phyloP scores from a whole-genome alignment of 108 stramenopile species.

The Cyclotella sp. region DNA sequence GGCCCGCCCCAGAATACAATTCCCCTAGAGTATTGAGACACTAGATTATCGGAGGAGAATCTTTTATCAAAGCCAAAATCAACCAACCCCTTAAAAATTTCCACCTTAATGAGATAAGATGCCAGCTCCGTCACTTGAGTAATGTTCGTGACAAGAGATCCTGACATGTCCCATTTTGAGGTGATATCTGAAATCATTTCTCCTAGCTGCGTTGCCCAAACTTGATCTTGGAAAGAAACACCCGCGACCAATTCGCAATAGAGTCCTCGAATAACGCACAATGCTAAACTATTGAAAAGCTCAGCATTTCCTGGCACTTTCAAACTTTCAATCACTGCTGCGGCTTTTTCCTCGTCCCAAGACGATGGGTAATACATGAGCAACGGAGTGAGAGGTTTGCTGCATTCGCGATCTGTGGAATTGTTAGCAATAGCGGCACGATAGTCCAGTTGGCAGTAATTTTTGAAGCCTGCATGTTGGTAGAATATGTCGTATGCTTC shows the following conservation, averaged over 20 bases:
- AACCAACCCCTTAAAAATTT: slow-evolving; percentile 41
- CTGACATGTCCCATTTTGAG: slow-evolving; percentile 51
- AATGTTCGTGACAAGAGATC: slow-evolving; percentile 39
- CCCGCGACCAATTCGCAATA: slow-evolving; percentile 39
- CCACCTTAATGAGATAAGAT: slow-evolving; percentile 47
- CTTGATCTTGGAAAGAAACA: slow-evolving; percentile 19
- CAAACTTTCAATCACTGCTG: slow-evolving; percentile 43
- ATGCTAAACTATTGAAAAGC: slow-evolving; percentile 42
- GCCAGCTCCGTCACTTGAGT: slow-evolving; percentile 53
- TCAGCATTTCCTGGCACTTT: slow-evolving; percentile 36
- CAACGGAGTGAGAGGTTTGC: slow-evolving; percentile 38
- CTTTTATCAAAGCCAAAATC: slow-evolving; percentile 53
- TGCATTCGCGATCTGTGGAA: slow-evolving; percentile 34
- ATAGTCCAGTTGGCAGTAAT: slow-evolving; percentile 51
- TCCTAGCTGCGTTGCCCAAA: slow-evolving; percentile 19
- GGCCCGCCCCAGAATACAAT: slow-evolving; percentile 63
- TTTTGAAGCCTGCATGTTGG: slow-evolving; percentile 29
- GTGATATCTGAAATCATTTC: slow-evolving; percentile 34
- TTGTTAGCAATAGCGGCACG: not conserved
- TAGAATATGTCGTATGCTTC: slow-evolving; percentile 56
- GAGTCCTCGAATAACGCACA: slow-evolving; percentile 33
- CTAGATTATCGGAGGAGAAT: slow-evolving; percentile 48
- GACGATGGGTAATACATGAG: slow-evolving; percentile 52
- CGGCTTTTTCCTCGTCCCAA: slow-evolving; percentile 48
- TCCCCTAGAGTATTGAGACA: slow-evolving; percentile 49